Base-by-base conservation (phyloP, 495 filamentous ascomycete genomes). In the Xylaria castorea region DNA sequence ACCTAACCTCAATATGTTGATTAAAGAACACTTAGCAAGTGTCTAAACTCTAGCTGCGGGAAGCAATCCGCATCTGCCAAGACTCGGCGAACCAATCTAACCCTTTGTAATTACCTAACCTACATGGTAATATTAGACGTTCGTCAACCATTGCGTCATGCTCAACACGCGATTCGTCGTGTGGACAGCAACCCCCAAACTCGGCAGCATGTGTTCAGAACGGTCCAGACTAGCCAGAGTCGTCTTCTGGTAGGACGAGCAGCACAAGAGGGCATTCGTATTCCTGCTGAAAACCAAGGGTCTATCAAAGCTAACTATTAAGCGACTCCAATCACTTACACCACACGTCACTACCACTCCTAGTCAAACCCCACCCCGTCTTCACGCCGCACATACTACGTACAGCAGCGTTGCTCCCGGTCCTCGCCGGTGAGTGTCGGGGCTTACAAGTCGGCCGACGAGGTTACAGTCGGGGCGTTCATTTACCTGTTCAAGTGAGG, bases 121-220 rank as follows among this genome's bases (percentile, higher is more conserved):
- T 51, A 25, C 11, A 11, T 7, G 12, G 11, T 27, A 22, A 16
- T 12, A 61, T 61, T 12, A 34, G 25, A 34, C n/a, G 20, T 61
- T 61, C n/a, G 18, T 61, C 58, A 38, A 14, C 58, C 8, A 61
- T 61, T 61, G 58, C 58, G 58, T 61, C 58, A 61, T 38, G n/a
- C 27, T 12, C 27, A 57, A 32, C 53, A 30, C 25, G 7, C 4
- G 25, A 55, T 30, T 30, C 9, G 51, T 30, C 4, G 11, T 30
- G 25, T 30, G 1, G 22, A 30, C n/a, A 16, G 51, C 25, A 55
- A 16, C 51, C 44, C 44, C 44, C 14, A 46, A 46, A 1, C 44
- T 46, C 16, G 46, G 46, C 22, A 25, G n/a, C n/a, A 51, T 25
- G 50, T 25, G n/a, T 7, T 18, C 1, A 55, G 51, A 55, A 30